phyloP scores from a whole-genome alignment of 2,329 filamentous ascomycete species.

The Calonectria pauciramosa region DNA sequence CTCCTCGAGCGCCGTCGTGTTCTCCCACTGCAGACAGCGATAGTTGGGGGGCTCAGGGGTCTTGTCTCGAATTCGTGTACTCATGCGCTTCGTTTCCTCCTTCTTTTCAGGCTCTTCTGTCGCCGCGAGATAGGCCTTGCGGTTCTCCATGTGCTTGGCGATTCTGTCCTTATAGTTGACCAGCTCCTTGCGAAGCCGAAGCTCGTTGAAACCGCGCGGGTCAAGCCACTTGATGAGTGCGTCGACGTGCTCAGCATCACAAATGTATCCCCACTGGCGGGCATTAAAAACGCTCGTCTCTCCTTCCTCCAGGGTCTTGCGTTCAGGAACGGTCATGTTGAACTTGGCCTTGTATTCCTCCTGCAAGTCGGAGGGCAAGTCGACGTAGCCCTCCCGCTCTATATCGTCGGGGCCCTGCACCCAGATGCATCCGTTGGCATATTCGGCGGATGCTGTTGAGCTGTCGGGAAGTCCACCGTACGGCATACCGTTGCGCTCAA shows the following conservation, averaged over 20 bases:
- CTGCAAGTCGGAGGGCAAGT: slow-evolving; percentile 78
- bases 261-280: slow-evolving; percentile 91
- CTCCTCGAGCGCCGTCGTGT: slow-evolving; percentile 69
- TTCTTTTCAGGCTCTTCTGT: slow-evolving; percentile 54
- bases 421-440: slow-evolving; percentile 96
- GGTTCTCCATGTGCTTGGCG: slow-evolving; percentile 82
- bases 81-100: slow-evolving; percentile 58
- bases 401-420: slow-evolving; percentile 94
- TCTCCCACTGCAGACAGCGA: slow-evolving; percentile 68
- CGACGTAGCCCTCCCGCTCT: slow-evolving; percentile 88
- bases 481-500: slow-evolving; percentile 98
- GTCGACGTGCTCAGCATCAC: slow-evolving; percentile 83
- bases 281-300: slow-evolving; percentile 82
- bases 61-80: slow-evolving; percentile 61
- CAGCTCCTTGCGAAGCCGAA: slow-evolving; percentile 90
- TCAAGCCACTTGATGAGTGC: slow-evolving; percentile 91
- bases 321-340: slow-evolving; percentile 85
- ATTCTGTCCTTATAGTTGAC: slow-evolving; percentile 82
- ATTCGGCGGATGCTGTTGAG: slow-evolving; percentile 88
- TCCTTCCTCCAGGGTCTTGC: slow-evolving; percentile 89
- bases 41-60: slow-evolving; percentile 62
- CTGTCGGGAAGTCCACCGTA: slow-evolving; percentile 89
- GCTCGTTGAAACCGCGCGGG: slow-evolving; percentile 85
- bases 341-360: slow-evolving; percentile 83
- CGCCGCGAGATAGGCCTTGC: slow-evolving; percentile 75